Conservation (phyloP, 139 green algal species). For the Ulvella scutata region DNA sequence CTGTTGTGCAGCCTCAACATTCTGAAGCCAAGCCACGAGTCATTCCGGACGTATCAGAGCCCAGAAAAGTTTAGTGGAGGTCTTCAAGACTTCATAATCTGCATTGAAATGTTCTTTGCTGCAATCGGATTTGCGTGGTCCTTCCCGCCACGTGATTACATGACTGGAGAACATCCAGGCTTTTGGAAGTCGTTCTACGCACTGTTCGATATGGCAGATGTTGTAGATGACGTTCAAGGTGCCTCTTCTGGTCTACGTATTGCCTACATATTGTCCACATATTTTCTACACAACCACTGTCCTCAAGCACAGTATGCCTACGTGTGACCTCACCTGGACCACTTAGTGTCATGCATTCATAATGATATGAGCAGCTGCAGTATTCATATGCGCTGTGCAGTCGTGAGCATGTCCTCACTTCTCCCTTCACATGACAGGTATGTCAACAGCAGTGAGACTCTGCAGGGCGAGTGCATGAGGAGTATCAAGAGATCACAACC, state of each 20-base stretch:
- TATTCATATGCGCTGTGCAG: no score
- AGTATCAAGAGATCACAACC: background rate
- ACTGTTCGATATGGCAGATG: background rate
- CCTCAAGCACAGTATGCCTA: no score
- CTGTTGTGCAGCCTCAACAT: background rate
- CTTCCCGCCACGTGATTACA: background rate
- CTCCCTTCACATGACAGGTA: no score
- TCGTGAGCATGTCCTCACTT: no score
- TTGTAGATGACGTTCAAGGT: background rate
- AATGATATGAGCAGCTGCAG: no score
- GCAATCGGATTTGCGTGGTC: slow-evolving; percentile 36
- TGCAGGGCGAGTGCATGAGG: background rate
- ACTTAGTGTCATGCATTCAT: no score
- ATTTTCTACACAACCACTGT: background rate
- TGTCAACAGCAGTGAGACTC: no score
- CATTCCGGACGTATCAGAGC: background rate
- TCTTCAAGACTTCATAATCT: slow-evolving; percentile 80
- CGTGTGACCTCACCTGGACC: no score
- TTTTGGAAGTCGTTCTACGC: background rate
- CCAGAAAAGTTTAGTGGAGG: background rate
- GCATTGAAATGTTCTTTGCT: slow-evolving; percentile 96
- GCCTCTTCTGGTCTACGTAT: background rate
- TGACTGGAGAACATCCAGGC: background rate
- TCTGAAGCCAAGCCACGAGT: background rate
- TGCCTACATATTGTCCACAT: background rate